Base-by-base conservation (phyloP, 164 flowering plant genomes). In the Liquidambar formosana region DNA sequence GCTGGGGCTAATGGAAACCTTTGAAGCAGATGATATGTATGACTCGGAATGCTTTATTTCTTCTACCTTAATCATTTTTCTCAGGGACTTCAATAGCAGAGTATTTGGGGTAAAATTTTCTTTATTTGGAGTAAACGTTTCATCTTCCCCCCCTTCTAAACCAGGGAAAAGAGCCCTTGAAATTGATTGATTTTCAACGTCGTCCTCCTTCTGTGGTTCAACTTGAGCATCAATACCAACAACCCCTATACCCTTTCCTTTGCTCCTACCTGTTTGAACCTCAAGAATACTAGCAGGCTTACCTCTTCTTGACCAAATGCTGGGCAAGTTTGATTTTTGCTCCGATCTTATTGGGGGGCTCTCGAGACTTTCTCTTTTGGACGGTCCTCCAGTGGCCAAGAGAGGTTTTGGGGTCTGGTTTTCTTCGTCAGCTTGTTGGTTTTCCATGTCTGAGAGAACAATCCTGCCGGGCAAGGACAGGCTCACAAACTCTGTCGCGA, bases 261-360 rank as follows among this genome's bases (percentile, higher is more conserved):
- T 79, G 62, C 69, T 75, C 69, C 69, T 73, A 33, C 72, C 65
- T 0, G 81, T 86, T 71, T 73, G 81, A 75, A 87, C 48, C 71
- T 71, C 73, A 73, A 78, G 75, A 66, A 68, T 80, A 73, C 84
- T 68, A 16, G 69, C 70, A 57, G 79, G 75, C 71, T 87, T 87
- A 54, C 91, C 84, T 77, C 89, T 85, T 72, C 91, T 81, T 1
- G 86, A 84, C 87, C 90, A 88, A 72, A 88, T 73, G 72, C 71
- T 81, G 5, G 71, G 22, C 16, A 45, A 23, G 62, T 16, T 67
- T 0, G 71, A 57, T 52, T 65, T 77, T 66, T 78, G 63, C 22
- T 65, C 75, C 8, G 78, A 78, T 33, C 38, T 68, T 18, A 25
- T 9, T 12, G 54, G 25, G 56, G 84, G 72, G 65, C 75, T 76